Evolutionary conservation across 192 early-diverging fungal species (phyloP), one percentile per base, ranked within the genome.

Genomic region (Backusella australiensis): DNA sequence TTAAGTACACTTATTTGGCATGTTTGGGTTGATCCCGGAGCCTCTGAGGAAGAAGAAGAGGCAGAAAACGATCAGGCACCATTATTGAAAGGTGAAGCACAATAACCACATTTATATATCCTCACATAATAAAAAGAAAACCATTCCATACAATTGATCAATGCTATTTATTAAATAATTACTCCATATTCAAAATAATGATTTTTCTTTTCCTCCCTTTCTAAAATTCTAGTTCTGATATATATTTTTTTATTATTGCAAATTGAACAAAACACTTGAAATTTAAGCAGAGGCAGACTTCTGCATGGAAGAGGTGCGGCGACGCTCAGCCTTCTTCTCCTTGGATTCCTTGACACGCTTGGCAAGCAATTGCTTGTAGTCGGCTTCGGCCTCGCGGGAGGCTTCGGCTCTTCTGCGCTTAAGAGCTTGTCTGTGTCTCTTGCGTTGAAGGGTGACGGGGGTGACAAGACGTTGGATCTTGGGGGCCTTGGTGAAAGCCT

Each of bases 401-500:
- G 90, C 90, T 83, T 93, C 91, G 74, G 90, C 84, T 81, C 90
- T 91, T 86, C 91, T 89, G 83, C 88, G 89, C 95, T 99, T 98
- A 83, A 96, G 85, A 82, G 96, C 92, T 71, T 88, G 80, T 73
- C 89, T 89, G 84, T 93, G 92, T 81, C 97, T 92, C 91, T 97
- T 96, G 86, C 96, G 94, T 91, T 98, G 97, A 78, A 98, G 91
- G 72, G 94, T 96, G 78, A 94, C 86, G 83, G 97, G 97, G 79
- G 97, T 99, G 76, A 99, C 95, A 78, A 99, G 90, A 80, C 97
- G 94, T 89, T 99, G 97, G 91, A 99, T 98, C 89, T 96, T 96
- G 80, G 87, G 87, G 73, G 87, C 96, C 94, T 99, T 99, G 89
- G 96, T 94, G 92, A 90, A 92, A 75, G 93, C 86, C 92, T 97